Base-by-base conservation (phyloP, 208 protist species). In the Acanthamoeba lugdunensis region DNA sequence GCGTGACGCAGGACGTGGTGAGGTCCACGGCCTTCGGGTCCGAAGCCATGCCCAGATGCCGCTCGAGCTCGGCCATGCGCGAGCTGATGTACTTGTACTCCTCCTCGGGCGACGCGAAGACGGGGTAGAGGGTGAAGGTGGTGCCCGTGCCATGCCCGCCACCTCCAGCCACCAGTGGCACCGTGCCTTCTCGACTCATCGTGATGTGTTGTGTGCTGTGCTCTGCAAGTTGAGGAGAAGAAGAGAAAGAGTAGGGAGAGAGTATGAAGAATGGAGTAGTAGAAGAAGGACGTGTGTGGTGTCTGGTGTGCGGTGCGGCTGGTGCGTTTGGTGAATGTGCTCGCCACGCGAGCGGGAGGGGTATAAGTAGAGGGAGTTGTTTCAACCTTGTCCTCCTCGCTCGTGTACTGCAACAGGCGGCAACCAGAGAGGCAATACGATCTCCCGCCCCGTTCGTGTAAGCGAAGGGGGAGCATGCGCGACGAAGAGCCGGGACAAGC, bases 1-100 rank as follows among this genome's bases (percentile, higher is more conserved):
- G 41, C 41, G 41, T 45, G 41, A 45, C 41, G 41, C 41, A 45
- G 0, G 41, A 45, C 2, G 41, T 45, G 41, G 41, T 45, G 41
- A 45, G 41, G 41, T 67, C 23, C 30, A 7, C 56, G 21, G 56
- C 18, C 56, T 67, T 67, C 21, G 16, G 61, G 61, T 67, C 23
- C 30, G 67, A 4, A 3, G 56, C 18, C 56, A 61, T 61, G 30
- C 67, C 67, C 30, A 75, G n/a, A 13, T 75, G 67, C 23, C 67
- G 23, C n/a, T 75, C 67, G 3, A 75, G 67, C 67, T 75, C 67
- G 3, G 67, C 67, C 67, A 75, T 75, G 67, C 67, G 67, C 28
- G 23, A 41, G 14, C 23, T 75, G 67, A 75, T 75, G 67, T 75
- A 75, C 67, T 75, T 28, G 67, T 75, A 75, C 25, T 75, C 67